Base-by-base conservation (phyloP, 2,329 filamentous ascomycete genomes). In the Myrmaecium sp. region DNA sequence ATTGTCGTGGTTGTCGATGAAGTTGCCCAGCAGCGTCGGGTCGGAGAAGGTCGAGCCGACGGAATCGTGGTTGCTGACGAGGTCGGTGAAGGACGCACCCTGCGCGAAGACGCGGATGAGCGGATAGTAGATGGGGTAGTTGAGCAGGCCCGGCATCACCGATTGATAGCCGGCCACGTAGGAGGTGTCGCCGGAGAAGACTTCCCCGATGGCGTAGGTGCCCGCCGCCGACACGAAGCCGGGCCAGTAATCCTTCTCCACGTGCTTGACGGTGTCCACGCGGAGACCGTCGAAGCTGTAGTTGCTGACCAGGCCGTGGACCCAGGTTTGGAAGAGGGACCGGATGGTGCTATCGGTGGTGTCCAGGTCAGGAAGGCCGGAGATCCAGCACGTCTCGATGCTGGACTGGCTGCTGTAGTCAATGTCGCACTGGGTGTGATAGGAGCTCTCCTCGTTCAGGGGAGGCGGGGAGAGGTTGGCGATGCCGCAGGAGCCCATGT, bases 221-320 rank as follows among this genome's bases (percentile, higher is more conserved):
- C 66, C 69, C 1, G 66, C 57, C 2, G 60, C 62, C 5, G 52
- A 37, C 13, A 58, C 49, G 36, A 74, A 75, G 0, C 40, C 46
- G 0, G 64, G 49, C 54, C 68, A 71, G 45, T 72, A 76, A 7
- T 54, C 55, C 33, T 62, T 60, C 33, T 69, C 58, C 9, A 73
- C 65, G 42, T 74, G 66, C 46, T 69, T 71, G 33, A 66, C 66
- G 0, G 65, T 70, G 34, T 74, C 69, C 36, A 73, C 63, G 17
- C 69, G 64, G 7, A 71, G 51, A 3, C 68, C 66, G 40, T 70
- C 69, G 25, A 51, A 47, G 5, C 14, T 33, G 27, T 37, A 36
- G 22, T 26, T 18, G 18, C 10, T 14, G n/a, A 26, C 25, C 9
- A 29, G 11, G 10, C 12, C 6, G 10, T 11, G 14, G 7, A 21